Evolutionary conservation across 2,329 filamentous ascomycete genomes (phyloP).

Genomic region (Colletotrichum siamense): DNA sequence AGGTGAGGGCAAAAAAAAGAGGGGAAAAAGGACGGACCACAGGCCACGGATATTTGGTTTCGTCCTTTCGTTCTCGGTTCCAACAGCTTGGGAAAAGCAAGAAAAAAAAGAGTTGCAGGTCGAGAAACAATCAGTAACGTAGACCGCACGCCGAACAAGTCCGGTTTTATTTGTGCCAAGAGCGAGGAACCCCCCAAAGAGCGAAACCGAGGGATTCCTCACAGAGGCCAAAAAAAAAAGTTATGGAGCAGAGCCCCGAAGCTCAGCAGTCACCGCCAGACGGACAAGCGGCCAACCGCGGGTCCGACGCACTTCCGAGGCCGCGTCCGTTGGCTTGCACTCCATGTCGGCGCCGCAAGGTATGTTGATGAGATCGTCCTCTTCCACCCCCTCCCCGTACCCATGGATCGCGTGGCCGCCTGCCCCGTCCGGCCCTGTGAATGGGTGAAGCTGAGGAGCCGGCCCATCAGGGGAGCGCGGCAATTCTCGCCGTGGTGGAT

Average conservation of each 20-base stretch:
- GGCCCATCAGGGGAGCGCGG: not conserved
- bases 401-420: not conserved
- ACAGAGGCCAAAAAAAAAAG: not conserved
- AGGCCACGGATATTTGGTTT: not conserved
- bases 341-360: slow-evolving; percentile 22
- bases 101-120: not conserved
- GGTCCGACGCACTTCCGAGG: slow-evolving; percentile 21
- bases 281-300: slow-evolving; percentile 18
- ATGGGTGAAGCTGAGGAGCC: not conserved
- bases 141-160: not conserved
- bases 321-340: slow-evolving; percentile 20
- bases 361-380: not conserved
- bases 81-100: not conserved
- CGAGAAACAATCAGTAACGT: not conserved
- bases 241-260: slow-evolving; percentile 21
- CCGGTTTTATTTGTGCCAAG: slow-evolving; percentile 8
- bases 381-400: not conserved
- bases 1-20: not conserved
- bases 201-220: not conserved
- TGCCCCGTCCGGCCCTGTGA: not conserved
- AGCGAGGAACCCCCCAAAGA: not conserved
- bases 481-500: not conserved
- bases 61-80: not conserved
- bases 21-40: not conserved
- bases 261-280: slow-evolving; percentile 12